phyloP scores from a whole-genome alignment of 257 asterid species.

The Nicotiana otophora region DNA sequence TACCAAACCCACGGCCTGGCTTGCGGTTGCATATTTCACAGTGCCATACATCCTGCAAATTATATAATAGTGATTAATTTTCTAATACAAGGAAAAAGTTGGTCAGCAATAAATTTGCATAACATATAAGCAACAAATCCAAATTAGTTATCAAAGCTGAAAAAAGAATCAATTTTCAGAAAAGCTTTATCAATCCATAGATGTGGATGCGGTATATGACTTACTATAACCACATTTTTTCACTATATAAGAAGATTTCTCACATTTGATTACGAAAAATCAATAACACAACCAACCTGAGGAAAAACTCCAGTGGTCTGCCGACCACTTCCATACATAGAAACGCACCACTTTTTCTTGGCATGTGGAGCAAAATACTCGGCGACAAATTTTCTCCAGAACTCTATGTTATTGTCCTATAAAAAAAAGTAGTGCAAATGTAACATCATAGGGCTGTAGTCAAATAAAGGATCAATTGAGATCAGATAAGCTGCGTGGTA shows the following conservation, averaged over 20 bases:
- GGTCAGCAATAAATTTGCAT: neutral
- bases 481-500: neutral
- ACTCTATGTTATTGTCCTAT: conserved; percentile 85
- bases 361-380: conserved; percentile 92
- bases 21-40: conserved; percentile 94
- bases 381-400: conserved; percentile 85
- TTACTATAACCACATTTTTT: neutral
- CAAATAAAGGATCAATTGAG: neutral
- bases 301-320: conserved; percentile 92
- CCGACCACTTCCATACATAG: conserved; percentile 95
- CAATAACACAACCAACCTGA: conserved; percentile 47
- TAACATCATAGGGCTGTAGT: neutral
- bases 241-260: neutral
- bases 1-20: conserved; percentile 99
- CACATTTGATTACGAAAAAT: neutral
- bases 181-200: neutral
- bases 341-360: conserved; percentile 96
- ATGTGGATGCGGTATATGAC: neutral
- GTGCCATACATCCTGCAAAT: conserved; percentile 93
- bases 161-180: neutral
- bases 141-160: neutral
- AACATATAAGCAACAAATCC: neutral
- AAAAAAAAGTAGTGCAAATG: conserved; percentile 6
- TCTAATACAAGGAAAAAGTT: neutral
- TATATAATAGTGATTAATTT: neutral